Percentiles rank a stretch among this genome's conserved stretches.
Evolutionary conservation across 305 asterid species (phyloP).

Genomic region (Fraxinus paxiana): DNA sequence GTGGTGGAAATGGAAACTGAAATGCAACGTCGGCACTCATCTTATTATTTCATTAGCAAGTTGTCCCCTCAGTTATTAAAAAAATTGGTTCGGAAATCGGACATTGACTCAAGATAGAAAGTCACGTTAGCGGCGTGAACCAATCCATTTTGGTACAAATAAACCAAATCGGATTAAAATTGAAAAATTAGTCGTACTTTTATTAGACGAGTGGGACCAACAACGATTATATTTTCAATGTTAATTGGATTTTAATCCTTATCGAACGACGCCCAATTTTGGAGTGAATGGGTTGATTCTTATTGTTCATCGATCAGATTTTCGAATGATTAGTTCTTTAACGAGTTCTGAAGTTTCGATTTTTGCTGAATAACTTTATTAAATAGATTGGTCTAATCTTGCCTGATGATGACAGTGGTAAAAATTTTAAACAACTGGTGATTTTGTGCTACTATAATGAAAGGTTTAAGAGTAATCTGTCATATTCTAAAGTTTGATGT

Average conservation of each 20-base stretch:
- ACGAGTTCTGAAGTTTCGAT: no score
- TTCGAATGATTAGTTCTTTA: no score
- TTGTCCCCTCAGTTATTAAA: no score
- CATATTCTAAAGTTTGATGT: background rate
- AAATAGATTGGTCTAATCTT: background rate
- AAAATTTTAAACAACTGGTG: background rate
- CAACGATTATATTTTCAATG: no score
- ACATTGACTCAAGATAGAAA: background rate
- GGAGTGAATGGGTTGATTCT: background rate
- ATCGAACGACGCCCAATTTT: background rate
- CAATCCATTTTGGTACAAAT: background rate
- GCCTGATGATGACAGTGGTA: background rate
- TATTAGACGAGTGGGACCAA: no score
- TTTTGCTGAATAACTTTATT: background rate
- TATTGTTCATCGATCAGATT: background rate
- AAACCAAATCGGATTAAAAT: no score
- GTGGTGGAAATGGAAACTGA: background rate
- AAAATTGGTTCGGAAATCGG: background rate
- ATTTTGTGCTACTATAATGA: background rate
- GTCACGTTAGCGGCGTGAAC: background rate
- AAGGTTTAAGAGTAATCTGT: background rate
- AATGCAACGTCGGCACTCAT: background rate
- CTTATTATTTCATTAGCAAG: constrained; percentile 45
- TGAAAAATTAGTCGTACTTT: no score
- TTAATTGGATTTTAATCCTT: no score